These are phyloP conservation scores for Gynandropsis gynandra DNA, from an alignment of 345 rosid species.

Conservation along the genomic window DNA sequence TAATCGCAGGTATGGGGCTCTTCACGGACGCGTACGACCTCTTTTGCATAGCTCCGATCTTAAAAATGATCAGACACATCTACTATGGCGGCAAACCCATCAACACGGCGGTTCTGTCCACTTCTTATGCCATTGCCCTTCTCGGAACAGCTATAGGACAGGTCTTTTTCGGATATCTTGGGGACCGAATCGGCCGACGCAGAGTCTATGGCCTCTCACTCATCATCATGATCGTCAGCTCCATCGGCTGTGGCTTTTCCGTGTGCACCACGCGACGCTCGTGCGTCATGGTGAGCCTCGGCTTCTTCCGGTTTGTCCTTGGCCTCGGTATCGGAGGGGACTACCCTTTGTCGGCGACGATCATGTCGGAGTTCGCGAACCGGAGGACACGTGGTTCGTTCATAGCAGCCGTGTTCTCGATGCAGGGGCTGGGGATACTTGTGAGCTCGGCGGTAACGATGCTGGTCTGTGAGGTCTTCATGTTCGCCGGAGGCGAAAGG, in stretches of 20 bases:
- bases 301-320: constrained; percentile 52
- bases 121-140: constrained; percentile 40
- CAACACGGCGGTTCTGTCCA: constrained; percentile 22
- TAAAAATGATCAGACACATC: constrained; percentile 39
- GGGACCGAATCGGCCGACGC: constrained; percentile 56
- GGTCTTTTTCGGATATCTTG: constrained; percentile 49
- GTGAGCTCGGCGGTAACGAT: constrained; percentile 46
- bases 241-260: constrained; percentile 60
- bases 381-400: constrained; percentile 65
- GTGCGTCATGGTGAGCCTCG: constrained; percentile 52
- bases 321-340: constrained; percentile 79
- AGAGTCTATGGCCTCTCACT: constrained; percentile 52
- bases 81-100: constrained; percentile 20
- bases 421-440: constrained; percentile 73
- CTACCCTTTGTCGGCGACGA: constrained; percentile 70
- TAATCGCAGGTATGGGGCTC: constrained; percentile 44
- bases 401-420: constrained; percentile 62
- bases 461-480: constrained; percentile 36
- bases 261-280: constrained; percentile 37
- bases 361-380: constrained; percentile 81
- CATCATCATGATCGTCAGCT: constrained; percentile 48
- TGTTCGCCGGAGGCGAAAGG: constrained; percentile 15
- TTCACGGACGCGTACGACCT: constrained; percentile 48
- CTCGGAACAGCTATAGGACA: constrained; percentile 59
- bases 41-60: constrained; percentile 35